These are phyloP conservation scores for Agrostemma githago DNA, from an alignment of 148 eudicot genomes.

Conservation along the genomic window DNA sequence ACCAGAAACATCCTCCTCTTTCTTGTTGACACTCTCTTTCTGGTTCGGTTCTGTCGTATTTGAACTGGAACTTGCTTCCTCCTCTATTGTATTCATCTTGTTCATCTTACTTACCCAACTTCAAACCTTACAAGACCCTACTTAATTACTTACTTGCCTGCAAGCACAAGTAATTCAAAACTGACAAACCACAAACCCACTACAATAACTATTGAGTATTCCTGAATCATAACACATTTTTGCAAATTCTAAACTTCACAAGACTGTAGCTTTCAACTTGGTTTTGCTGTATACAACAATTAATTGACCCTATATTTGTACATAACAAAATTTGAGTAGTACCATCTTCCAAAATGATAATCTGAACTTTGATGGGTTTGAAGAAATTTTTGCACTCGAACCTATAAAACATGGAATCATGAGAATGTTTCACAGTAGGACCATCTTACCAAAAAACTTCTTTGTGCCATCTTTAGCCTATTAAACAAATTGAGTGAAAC, in stretches of 20 bases:
- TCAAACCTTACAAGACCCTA: neutral
- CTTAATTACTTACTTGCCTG: neutral
- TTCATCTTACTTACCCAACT: slow-evolving; percentile 5
- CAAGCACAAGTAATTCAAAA: neutral
- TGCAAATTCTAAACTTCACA: neutral
- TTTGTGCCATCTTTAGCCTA: neutral
- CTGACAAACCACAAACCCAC: neutral
- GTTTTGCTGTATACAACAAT: neutral
- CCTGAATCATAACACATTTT: neutral
- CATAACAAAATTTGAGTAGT: neutral
- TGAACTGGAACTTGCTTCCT: slow-evolving; percentile 17
- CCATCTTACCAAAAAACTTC: neutral
- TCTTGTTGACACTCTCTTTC: slow-evolving; percentile 4
- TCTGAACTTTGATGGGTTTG: neutral
- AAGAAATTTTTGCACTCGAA: neutral
- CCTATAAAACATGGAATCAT: neutral
- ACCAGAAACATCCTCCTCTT: slow-evolving; percentile 20
- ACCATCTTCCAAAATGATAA: neutral
- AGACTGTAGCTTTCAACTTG: neutral
- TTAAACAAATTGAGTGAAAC: neutral
- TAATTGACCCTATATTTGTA: neutral
- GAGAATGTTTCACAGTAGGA: neutral
- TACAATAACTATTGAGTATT: neutral
- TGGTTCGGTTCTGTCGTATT: slow-evolving; percentile 1
- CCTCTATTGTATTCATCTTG: slow-evolving; percentile 14